Evolutionary conservation across 2,329 filamentous ascomycete species (phyloP), one percentile per base, ranked within the genome.

Genomic region (Fusarium circinatum): DNA sequence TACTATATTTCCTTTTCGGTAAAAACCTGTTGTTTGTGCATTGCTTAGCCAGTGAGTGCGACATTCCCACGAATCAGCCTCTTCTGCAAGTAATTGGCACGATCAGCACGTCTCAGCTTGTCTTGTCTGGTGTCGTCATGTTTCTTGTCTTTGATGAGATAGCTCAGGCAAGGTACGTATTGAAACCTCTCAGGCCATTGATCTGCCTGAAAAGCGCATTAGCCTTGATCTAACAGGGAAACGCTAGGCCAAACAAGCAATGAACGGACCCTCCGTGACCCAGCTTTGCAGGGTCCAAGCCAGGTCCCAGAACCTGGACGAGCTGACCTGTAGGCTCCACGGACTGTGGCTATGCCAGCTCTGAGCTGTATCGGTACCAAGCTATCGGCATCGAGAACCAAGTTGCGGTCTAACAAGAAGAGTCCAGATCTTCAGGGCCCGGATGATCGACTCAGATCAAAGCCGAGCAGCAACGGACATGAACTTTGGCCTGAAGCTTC

Each of bases 191-290:
- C 44, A 52, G 62, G 58, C 47, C 49, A 62, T 55, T 65, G 71
- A 78, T 76, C 76, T 67, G 65, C 70, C 73, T 78, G 75, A 77
- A 72, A 78, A 67, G 36, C 56, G 74, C 74, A 71, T 75, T 78
- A 75, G 74, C 52, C 48, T 71, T 70, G 69, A 71, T 78, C 70
- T 54, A 75, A 36, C 45, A 49, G 57, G 55, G 24, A 52, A 49
- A 52, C 76, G 73, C 75, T 77, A 77, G 61, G 51, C 74, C 24
- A 65, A 69, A 62, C 44, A 65, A 62, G 62, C 48, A 59, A 65
- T 62, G 49, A 26, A 73, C 55, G 54, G 72, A 62, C 52, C 65
- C 55, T 28, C 38, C 47, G 47, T 48, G 56, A 41, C 64, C 70
- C 75, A 78, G 76, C 76, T 78, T 64, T 70, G 78, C 75, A 78